Evolutionary conservation across 306 rosid species (phyloP).

Genomic region (Castanospermum australe): DNA sequence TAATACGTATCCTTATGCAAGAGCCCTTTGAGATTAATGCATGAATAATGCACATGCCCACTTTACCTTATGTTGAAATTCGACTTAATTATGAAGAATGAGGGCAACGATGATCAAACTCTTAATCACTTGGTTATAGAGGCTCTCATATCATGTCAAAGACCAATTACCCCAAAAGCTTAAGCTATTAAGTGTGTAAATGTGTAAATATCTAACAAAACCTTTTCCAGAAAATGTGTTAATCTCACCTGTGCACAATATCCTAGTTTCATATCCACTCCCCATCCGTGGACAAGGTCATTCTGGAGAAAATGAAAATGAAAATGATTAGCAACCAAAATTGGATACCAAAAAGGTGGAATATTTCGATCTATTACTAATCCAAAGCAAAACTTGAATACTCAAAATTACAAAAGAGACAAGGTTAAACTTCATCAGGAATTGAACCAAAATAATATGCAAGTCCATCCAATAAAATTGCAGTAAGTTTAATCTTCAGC

Average conservation of each 20-base stretch:
- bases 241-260: constrained; percentile 90
- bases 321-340: constrained; percentile 17
- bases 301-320: constrained; percentile 57
- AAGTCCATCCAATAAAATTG: neutral
- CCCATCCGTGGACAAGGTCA: constrained; percentile 99
- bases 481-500: neutral
- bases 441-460: constrained; percentile 6
- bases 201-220: no score
- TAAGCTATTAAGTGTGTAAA: no score
- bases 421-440: neutral
- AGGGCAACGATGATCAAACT: no score
- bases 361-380: constrained; percentile 16
- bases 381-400: neutral
- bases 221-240: constrained; percentile 3
- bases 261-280: constrained; percentile 96
- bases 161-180: no score
- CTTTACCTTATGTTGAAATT: no score
- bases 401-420: neutral
- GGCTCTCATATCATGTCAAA: no score
- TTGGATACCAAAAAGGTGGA: neutral
- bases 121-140: no score
- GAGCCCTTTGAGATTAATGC: no score
- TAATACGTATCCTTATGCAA: no score
- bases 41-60: no score
- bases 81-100: no score